phyloP scores from a whole-genome alignment of 257 asterid genomes.

The Voacanga thouarsii region DNA sequence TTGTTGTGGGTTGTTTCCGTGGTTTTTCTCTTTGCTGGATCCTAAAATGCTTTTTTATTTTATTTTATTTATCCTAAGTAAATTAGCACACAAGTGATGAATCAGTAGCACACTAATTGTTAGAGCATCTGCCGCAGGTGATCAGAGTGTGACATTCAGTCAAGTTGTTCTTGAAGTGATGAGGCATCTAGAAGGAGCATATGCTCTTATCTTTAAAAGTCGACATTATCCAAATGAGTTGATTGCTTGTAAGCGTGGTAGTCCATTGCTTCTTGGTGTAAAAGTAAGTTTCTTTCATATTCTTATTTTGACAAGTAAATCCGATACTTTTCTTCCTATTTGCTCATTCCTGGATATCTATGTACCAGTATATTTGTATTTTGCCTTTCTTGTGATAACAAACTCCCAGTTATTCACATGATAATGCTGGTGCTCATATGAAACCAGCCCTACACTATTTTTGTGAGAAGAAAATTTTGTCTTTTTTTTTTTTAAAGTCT shows the following conservation, averaged over 20 bases:
- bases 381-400: background rate
- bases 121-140: slow-evolving; percentile 50
- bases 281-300: slow-evolving; percentile 56
- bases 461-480: background rate
- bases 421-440: background rate
- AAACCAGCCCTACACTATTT: background rate
- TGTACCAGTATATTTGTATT: background rate
- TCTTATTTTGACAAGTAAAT: background rate
- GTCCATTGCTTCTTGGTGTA: slow-evolving; percentile 96
- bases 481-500: background rate
- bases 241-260: slow-evolving; percentile 98
- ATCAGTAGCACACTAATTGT: background rate
- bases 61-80: background rate
- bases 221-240: slow-evolving; percentile 89
- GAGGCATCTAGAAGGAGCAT: slow-evolving; percentile 99
- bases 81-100: background rate
- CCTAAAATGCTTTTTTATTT: background rate
- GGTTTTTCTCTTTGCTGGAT: background rate
- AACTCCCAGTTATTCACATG: background rate
- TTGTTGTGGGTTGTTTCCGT: background rate
- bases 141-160: slow-evolving; percentile 72
- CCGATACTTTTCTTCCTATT: background rate
- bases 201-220: slow-evolving; percentile 95
- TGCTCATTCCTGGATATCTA: background rate
- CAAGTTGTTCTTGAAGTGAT: slow-evolving; percentile 97